Percentiles rank a stretch among this genome's conserved stretches.
phyloP scores from a whole-genome alignment of 305 asterid species.

The Solanum aculeatissimum region DNA sequence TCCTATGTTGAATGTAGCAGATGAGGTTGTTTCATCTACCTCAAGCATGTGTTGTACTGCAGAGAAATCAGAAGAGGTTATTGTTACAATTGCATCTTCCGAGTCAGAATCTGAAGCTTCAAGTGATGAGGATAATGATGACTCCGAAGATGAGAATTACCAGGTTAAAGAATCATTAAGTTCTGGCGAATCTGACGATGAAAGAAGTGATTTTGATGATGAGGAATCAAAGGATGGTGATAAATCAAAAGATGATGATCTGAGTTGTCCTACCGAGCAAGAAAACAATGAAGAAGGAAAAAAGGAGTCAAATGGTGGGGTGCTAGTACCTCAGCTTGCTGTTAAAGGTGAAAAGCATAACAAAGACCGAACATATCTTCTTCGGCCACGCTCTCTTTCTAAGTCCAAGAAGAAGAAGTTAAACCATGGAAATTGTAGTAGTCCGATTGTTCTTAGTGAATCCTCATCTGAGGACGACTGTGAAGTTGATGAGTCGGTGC shows the following conservation, averaged over 20 bases:
- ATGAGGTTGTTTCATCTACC: constrained; percentile 15
- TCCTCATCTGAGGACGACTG: constrained; percentile 4
- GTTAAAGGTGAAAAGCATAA: neutral
- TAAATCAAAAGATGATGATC: neutral
- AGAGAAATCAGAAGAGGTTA: neutral
- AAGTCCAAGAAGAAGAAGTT: constrained; percentile 2
- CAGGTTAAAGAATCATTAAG: constrained; percentile 1
- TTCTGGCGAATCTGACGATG: constrained; percentile 12
- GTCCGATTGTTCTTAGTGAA: constrained; percentile 3
- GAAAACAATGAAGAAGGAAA: neutral
- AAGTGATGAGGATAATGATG: constrained; percentile 23
- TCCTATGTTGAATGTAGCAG: neutral
- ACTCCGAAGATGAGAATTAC: constrained; percentile 15
- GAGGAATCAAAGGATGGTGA: neutral
- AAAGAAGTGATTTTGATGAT: neutral
- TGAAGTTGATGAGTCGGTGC: neutral
- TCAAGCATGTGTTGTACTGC: neutral
- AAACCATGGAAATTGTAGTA: constrained; percentile 1
- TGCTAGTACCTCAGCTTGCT: neutral
- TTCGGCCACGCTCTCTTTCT: neutral
- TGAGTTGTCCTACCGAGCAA: neutral
- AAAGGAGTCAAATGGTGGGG: neutral
- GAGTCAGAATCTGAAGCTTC: constrained; percentile 9
- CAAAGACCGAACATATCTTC: neutral
- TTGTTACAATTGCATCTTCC: neutral